Base-by-base conservation (phyloP, 164 flowering plant species). In the Vitis vinifera region DNA sequence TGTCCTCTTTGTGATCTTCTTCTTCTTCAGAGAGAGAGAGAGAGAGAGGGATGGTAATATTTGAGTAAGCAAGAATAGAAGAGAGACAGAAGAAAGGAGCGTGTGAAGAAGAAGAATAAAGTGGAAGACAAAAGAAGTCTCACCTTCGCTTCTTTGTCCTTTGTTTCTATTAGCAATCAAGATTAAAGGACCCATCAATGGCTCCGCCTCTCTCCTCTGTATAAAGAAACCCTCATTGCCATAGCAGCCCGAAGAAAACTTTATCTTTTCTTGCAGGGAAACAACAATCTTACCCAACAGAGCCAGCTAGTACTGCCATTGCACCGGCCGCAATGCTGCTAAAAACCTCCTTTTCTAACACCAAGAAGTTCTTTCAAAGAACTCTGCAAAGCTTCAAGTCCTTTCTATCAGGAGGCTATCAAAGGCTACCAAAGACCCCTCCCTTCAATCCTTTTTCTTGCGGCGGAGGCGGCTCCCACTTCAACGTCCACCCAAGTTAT, bases 361-460 rank as follows among this genome's bases (percentile, higher is more conserved):
- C 95, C 76, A 86, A 77, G 70, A 84, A 70, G 63, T 83, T 92
- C 80, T 75, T 92, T 59, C 68, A 71, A 11, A 88, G 65, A 70
- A 79, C 89, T 50, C 17, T 87, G 13, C 69, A 73, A 44, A 80
- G 57, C 67, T 70, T 90, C 75, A 90, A 83, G 65, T 80, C 84
- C 14, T 67, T 85, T 5, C 72, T 90, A 68, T 79, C 81, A n/a
- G 72, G 73, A 23, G 81, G 77, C n/a, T 86, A 87, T 71, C 71
- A 81, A 10, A 83, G 71, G 70, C 84, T 87, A 10, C 89, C 90
- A 64, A 84, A 82, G 63, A 63, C 71, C 37, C 76, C 85, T 62
- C 76, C 77, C 29, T 57, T 51, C 67, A 72, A 71, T 31, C 65
- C 78, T 59, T 70, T 74, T 23, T 74, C 78, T 8, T 57, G 60